Percentiles rank a stretch among this genome's conserved stretches.
Evolutionary conservation across 2,329 filamentous ascomycete genomes (phyloP).

Genomic region (Venturia oleaginea): DNA sequence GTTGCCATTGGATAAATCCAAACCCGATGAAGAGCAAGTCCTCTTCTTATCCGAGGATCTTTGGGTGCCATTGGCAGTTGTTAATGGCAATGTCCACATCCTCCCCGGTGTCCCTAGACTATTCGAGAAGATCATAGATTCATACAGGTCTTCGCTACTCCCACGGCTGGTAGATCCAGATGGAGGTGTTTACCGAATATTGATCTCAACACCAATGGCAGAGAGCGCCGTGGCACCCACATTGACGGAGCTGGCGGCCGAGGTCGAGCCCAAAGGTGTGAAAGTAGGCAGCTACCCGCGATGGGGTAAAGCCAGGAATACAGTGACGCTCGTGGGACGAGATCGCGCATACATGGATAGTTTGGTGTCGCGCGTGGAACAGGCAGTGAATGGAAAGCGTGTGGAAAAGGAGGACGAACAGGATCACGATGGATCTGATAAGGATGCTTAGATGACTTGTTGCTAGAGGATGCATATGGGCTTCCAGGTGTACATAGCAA

Average conservation of each 20-base stretch:
- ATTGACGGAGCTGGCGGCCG: constrained; percentile 67
- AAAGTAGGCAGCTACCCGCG: constrained; percentile 94
- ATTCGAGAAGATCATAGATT: constrained; percentile 70
- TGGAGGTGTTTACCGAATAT: constrained; percentile 64
- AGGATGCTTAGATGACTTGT: constrained; percentile 19
- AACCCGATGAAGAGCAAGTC: constrained; percentile 60
- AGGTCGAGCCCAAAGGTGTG: constrained; percentile 65
- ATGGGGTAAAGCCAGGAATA: constrained; percentile 82
- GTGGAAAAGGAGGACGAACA: constrained; percentile 59
- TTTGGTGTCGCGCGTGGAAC: constrained; percentile 66
- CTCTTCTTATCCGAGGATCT: constrained; percentile 71
- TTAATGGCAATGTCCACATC: constrained; percentile 91
- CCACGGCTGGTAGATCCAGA: constrained; percentile 70
- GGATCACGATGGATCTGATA: constrained; percentile 32
- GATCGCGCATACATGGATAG: constrained; percentile 71
- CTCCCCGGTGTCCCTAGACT: constrained; percentile 80
- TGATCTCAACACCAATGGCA: constrained; percentile 78
- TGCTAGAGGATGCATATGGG: background rate
- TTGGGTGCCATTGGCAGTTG: constrained; percentile 83
- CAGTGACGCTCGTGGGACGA: constrained; percentile 75
- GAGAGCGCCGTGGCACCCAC: constrained; percentile 81
- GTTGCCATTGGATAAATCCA: constrained; percentile 63
- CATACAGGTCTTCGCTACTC: constrained; percentile 60
- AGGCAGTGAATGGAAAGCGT: constrained; percentile 63
- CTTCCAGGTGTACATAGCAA: background rate